Percentiles rank a stretch among this genome's conserved stretches.
Evolutionary conservation across 164 flowering plant species (phyloP).

Genomic region (Chloranthus sessilifolius): DNA sequence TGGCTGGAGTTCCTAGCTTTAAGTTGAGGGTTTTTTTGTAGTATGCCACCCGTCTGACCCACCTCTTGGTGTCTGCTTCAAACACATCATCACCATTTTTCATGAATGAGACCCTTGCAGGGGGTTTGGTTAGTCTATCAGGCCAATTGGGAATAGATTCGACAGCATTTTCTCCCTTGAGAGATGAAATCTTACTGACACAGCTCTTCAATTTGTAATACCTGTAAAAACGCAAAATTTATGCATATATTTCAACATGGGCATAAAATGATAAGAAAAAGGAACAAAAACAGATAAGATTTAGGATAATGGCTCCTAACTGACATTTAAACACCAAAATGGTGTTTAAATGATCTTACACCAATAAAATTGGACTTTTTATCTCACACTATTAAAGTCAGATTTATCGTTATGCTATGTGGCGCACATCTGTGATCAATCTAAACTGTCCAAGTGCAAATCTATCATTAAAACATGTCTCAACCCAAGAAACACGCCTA

Average conservation of each 20-base stretch:
- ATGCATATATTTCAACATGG: not conserved
- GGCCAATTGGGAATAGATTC: conserved; percentile 91
- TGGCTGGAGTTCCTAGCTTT: conserved; percentile 76
- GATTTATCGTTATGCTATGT: too few relatives aligned
- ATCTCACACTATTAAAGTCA: too few relatives aligned
- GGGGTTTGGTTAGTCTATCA: conserved; percentile 60
- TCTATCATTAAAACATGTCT: too few relatives aligned
- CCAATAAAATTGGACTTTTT: too few relatives aligned
- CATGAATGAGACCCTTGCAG: conserved; percentile 56
- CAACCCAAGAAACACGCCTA: too few relatives aligned
- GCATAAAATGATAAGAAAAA: not conserved
- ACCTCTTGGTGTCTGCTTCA: conserved; percentile 83
- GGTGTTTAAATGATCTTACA: too few relatives aligned
- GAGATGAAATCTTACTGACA: conserved; percentile 51
- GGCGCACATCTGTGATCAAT: too few relatives aligned
- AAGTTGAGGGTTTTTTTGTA: conserved; percentile 72
- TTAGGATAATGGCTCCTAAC: too few relatives aligned
- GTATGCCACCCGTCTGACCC: conserved; percentile 79
- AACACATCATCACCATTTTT: conserved; percentile 81
- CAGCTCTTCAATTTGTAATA: conserved; percentile 78
- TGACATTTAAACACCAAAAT: too few relatives aligned
- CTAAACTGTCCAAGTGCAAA: too few relatives aligned
- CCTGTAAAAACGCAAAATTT: conserved; percentile 38
- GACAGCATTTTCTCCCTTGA: conserved; percentile 59
- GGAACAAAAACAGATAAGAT: not conserved